Conservation (phyloP, 2,329 filamentous ascomycete species). For the Colletotrichum endophyticum region DNA sequence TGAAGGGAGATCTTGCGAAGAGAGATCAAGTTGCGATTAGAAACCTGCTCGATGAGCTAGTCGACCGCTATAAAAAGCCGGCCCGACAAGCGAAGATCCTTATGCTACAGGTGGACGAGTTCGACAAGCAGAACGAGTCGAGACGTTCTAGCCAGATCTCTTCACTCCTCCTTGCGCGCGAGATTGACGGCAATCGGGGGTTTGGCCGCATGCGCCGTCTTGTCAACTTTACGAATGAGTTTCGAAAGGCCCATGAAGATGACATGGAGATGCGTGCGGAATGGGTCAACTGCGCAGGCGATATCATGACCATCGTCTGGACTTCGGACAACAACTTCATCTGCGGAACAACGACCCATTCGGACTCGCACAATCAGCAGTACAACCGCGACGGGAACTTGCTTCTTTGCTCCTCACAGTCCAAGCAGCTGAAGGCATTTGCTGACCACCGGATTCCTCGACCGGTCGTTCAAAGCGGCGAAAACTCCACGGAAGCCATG, state of each 20-base stretch:
- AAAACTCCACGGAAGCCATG: constrained; percentile 63
- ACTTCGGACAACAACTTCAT: constrained; percentile 57
- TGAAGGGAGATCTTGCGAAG: constrained; percentile 21
- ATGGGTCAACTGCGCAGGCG: constrained; percentile 67
- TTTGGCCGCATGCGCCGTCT: constrained; percentile 46
- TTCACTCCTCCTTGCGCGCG: constrained; percentile 52
- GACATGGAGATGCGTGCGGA: constrained; percentile 53
- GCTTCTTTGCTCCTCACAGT: constrained; percentile 54
- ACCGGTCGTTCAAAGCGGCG: constrained; percentile 55
- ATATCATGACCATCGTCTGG: constrained; percentile 65
- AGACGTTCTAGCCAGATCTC: constrained; percentile 36
- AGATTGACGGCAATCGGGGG: constrained; percentile 49
- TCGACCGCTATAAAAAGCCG: constrained; percentile 34
- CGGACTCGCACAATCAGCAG: constrained; percentile 67
- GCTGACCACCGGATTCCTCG: constrained; percentile 63
- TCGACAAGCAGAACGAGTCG: constrained; percentile 28
- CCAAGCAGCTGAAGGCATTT: constrained; percentile 53
- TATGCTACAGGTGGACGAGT: constrained; percentile 34
- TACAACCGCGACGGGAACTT: constrained; percentile 71
- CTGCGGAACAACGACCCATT: constrained; percentile 68
- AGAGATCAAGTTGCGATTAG: constrained; percentile 36
- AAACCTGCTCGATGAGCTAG: constrained; percentile 43
- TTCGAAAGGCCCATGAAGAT: constrained; percentile 55
- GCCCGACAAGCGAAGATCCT: constrained; percentile 27
- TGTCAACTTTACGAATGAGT: constrained; percentile 49